A percentile compares a stretch with the other conserved stretches of the same genome.
Conservation (phyloP, 2,329 filamentous ascomycete species). For the Bipolaris zeicola region DNA sequence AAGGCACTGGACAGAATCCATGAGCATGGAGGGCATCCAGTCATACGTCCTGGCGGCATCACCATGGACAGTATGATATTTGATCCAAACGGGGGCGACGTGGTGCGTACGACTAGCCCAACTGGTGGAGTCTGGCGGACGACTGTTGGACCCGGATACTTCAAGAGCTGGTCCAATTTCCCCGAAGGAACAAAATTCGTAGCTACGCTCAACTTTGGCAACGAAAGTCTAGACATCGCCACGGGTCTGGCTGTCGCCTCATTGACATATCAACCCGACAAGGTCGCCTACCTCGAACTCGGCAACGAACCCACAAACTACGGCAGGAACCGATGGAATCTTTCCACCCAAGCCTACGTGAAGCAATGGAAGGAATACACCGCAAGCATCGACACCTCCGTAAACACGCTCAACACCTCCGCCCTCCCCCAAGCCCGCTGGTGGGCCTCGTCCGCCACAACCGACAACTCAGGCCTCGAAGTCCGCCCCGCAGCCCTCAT, state of each 20-base stretch:
- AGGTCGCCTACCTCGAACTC: conserved; percentile 15
- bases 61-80: conserved; percentile 20
- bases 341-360: conserved; percentile 14
- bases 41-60: conserved; percentile 17
- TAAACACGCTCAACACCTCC: conserved; percentile 5
- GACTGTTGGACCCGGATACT: conserved; percentile 15
- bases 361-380: conserved; percentile 16
- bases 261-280: conserved; percentile 12
- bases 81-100: conserved; percentile 6
- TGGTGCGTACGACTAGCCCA: conserved; percentile 14
- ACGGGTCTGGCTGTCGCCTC: conserved; percentile 15
- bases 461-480: conserved; percentile 13
- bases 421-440: conserved; percentile 8
- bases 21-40: conserved; percentile 16
- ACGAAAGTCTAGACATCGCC: conserved; percentile 14
- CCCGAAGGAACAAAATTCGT: conserved; percentile 16
- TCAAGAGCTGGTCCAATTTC: conserved; percentile 18
- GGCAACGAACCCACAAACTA: conserved; percentile 20
- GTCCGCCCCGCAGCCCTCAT: conserved; percentile 17
- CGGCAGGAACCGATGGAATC: conserved; percentile 8
- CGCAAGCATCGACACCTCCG: conserved; percentile 6
- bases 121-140: conserved; percentile 16
- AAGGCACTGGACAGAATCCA: conserved; percentile 9
- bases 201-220: conserved; percentile 19
- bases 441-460: conserved; percentile 22